phyloP scores from a whole-genome alignment of 2,329 filamentous ascomycete species.

The Aspergillus ibericus region DNA sequence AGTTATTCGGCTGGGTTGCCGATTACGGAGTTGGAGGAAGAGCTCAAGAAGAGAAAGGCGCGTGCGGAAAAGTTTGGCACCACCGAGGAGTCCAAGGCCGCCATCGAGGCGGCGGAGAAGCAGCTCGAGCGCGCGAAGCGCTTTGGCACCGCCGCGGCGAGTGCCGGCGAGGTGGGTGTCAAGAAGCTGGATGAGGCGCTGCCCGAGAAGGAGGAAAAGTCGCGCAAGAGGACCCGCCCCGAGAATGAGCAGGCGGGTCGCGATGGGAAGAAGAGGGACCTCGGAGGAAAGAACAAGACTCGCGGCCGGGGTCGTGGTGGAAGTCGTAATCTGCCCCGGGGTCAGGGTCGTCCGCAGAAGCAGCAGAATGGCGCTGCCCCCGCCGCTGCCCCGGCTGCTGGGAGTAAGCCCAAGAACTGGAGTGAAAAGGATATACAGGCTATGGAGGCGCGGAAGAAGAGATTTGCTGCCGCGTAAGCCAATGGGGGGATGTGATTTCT shows the following conservation, averaged over 20 bases:
- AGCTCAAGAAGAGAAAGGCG: conserved; percentile 50
- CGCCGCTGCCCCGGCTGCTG: conserved; percentile 14
- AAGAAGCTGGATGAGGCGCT: conserved; percentile 49
- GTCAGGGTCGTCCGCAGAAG: conserved; percentile 18
- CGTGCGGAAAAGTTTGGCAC: conserved; percentile 52
- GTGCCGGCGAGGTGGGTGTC: conserved; percentile 25
- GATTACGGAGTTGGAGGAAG: conserved; percentile 46
- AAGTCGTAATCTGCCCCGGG: conserved; percentile 20
- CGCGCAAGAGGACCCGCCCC: conserved; percentile 42
- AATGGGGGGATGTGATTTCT: conserved; percentile 1
- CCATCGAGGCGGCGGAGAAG: conserved; percentile 45
- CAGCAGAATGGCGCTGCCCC: conserved; percentile 18
- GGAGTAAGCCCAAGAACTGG: conserved; percentile 19
- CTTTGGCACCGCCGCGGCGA: conserved; percentile 38
- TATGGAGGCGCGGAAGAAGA: conserved; percentile 50
- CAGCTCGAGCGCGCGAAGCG: conserved; percentile 48
- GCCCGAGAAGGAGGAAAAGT: conserved; percentile 41
- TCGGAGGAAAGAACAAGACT: conserved; percentile 35
- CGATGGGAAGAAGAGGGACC: conserved; percentile 44
- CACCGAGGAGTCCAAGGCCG: conserved; percentile 40
- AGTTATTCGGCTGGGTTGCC: conserved; percentile 46
- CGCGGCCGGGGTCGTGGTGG: conserved; percentile 22
- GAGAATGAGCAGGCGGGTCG: conserved; percentile 40
- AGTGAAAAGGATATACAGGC: conserved; percentile 46
- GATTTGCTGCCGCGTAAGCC: conserved; percentile 39